Evolutionary conservation across 768 basidiomycete species (phyloP).

Genomic region (Obba rivulosa): DNA sequence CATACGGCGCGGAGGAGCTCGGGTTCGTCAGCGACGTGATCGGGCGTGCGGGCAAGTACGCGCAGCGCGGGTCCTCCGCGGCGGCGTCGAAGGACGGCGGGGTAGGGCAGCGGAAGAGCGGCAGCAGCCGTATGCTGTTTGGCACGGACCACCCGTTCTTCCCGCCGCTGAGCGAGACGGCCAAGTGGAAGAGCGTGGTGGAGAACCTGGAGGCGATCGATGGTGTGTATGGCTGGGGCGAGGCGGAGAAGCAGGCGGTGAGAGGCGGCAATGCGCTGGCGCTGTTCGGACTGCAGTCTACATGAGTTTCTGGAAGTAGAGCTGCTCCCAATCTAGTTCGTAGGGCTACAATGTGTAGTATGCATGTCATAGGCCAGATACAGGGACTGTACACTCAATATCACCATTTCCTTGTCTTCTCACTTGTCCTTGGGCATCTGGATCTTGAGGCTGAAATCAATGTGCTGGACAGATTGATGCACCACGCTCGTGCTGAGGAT

Average conservation of each 20-base stretch:
- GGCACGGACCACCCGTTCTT: slow-evolving; percentile 93
- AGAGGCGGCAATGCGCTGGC: slow-evolving; percentile 68
- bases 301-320: background rate
- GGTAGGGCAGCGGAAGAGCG: slow-evolving; percentile 34
- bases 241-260: slow-evolving; percentile 58
- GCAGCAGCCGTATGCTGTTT: slow-evolving; percentile 64
- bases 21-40: slow-evolving; percentile 71
- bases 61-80: slow-evolving; percentile 6
- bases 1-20: slow-evolving; percentile 83
- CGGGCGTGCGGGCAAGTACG: slow-evolving; percentile 51
- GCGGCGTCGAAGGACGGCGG: slow-evolving; percentile 12
- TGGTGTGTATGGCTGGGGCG: slow-evolving; percentile 53
- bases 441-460: slow-evolving; percentile 97
- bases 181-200: slow-evolving; percentile 81
- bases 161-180: slow-evolving; percentile 63
- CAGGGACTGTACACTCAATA: background rate
- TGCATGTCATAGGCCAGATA: background rate
- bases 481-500: slow-evolving; percentile 89
- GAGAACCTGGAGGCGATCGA: slow-evolving; percentile 82
- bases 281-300: slow-evolving; percentile 45
- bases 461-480: slow-evolving; percentile 88
- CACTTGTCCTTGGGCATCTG: slow-evolving; percentile 49
- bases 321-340: background rate
- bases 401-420: background rate
- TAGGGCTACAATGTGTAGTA: slow-evolving; percentile 8